Conservation (phyloP, 768 basidiomycete species). For the Lactarius quietus region DNA sequence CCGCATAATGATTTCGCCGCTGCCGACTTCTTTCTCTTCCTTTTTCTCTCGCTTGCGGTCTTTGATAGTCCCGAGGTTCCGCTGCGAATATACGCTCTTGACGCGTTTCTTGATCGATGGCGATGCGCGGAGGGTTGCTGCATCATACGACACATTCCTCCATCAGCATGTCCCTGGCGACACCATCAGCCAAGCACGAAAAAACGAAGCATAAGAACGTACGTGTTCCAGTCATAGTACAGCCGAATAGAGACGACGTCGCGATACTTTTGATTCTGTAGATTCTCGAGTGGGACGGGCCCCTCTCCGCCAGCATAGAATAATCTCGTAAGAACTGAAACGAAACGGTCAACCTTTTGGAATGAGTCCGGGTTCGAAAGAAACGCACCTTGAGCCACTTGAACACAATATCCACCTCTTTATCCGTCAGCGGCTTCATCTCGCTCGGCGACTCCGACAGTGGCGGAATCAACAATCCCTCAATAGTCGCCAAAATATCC, state of each 20-base stretch:
- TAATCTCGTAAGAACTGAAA: slow-evolving; percentile 87
- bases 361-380: neutral
- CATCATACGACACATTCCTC: slow-evolving; percentile 97
- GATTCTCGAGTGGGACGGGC: slow-evolving; percentile 74
- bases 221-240: slow-evolving; percentile 97
- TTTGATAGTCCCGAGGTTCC: slow-evolving; percentile 95
- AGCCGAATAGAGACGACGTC: slow-evolving; percentile 86
- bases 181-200: slow-evolving; percentile 11
- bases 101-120: slow-evolving; percentile 82
- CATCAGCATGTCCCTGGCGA: slow-evolving; percentile 72
- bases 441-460: slow-evolving; percentile 81
- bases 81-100: slow-evolving; percentile 89
- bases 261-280: slow-evolving; percentile 94
- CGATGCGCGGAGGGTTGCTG: slow-evolving; percentile 76
- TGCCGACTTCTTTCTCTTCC: slow-evolving; percentile 67
- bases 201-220: slow-evolving; percentile 32
- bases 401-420: slow-evolving; percentile 98
- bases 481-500: slow-evolving; percentile 83
- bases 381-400: slow-evolving; percentile 89
- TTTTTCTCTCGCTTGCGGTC: slow-evolving; percentile 91
- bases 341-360: slow-evolving; percentile 10
- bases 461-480: slow-evolving; percentile 86
- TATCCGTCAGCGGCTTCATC: slow-evolving; percentile 89
- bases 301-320: slow-evolving; percentile 95
- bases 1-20: slow-evolving; percentile 88